These are phyloP conservation scores for Coriaria nepalensis DNA, from an alignment of 306 rosid genomes.

Conservation along the genomic window DNA sequence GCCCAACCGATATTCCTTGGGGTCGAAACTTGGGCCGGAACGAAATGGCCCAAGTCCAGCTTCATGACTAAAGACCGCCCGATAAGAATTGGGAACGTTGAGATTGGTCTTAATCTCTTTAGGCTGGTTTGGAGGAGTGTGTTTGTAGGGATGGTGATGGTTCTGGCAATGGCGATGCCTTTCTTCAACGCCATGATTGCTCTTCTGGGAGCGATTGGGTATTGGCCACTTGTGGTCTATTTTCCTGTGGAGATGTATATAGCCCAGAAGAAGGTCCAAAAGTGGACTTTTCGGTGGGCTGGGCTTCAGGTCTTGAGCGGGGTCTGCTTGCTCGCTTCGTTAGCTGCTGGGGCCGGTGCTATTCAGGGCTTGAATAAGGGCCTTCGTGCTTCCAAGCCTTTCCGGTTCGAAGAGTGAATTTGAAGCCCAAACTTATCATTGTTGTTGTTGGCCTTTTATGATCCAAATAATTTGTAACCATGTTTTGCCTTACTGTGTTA, in stretches of 20 bases:
- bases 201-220: constrained; percentile 46
- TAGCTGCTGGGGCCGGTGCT: constrained; percentile 35
- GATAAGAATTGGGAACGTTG: constrained; percentile 14
- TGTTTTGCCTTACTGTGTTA: no score
- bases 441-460: no score
- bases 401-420: constrained; percentile 6
- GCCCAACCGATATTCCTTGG: constrained; percentile 27
- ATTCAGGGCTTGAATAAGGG: constrained; percentile 28
- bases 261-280: constrained; percentile 23
- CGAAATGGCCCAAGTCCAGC: constrained; percentile 33
- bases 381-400: constrained; percentile 27
- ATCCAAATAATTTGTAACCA: no score
- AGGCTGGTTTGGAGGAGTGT: constrained; percentile 45
- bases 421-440: no score
- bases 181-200: constrained; percentile 47
- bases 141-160: constrained; percentile 20
- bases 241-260: constrained; percentile 55
- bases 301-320: constrained; percentile 29
- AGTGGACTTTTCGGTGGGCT: constrained; percentile 25
- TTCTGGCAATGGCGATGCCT: constrained; percentile 36
- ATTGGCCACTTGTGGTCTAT: constrained; percentile 47
- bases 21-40: constrained; percentile 26
- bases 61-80: constrained; percentile 23
- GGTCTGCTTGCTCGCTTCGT: constrained; percentile 26
- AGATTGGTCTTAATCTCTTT: constrained; percentile 25